Conservation (phyloP, 225 moss, liverwort and hornwort species). For the Climacium dendroides region DNA sequence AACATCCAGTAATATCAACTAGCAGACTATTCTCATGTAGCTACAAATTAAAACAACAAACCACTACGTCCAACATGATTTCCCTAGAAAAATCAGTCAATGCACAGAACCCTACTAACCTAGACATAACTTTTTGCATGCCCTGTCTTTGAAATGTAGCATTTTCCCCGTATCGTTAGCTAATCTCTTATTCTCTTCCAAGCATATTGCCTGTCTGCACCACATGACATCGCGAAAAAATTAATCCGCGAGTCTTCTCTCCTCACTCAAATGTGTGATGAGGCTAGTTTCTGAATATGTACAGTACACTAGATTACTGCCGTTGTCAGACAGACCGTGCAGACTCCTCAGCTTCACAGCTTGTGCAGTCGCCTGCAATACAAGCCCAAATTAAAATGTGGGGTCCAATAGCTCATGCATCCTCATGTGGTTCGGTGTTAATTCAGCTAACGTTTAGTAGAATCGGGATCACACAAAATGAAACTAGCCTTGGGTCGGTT, state of each 20-base stretch:
- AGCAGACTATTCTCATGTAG: background rate
- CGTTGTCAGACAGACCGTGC: background rate
- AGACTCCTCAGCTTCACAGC: constrained; percentile 10
- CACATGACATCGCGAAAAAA: background rate
- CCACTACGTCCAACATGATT: background rate
- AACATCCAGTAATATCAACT: background rate
- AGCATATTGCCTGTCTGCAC: background rate
- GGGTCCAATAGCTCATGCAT: background rate
- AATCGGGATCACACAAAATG: background rate
- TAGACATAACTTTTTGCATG: background rate
- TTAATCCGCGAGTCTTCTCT: background rate
- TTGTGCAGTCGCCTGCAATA: constrained; percentile 24
- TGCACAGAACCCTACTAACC: background rate
- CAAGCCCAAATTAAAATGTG: background rate
- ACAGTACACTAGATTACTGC: constrained; percentile 11
- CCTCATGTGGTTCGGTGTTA: background rate
- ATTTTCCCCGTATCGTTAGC: background rate
- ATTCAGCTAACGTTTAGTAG: background rate
- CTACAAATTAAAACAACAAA: background rate
- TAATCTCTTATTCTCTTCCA: constrained; percentile 7
- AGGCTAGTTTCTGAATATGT: background rate
- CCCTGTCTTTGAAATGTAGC: background rate
- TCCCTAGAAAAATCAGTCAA: background rate
- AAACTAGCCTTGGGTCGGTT: background rate
- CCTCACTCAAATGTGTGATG: background rate